A percentile compares a stretch with the other conserved stretches of the same genome.
Conservation (phyloP, 495 filamentous ascomycete species). For the Penicillium salamii region DNA sequence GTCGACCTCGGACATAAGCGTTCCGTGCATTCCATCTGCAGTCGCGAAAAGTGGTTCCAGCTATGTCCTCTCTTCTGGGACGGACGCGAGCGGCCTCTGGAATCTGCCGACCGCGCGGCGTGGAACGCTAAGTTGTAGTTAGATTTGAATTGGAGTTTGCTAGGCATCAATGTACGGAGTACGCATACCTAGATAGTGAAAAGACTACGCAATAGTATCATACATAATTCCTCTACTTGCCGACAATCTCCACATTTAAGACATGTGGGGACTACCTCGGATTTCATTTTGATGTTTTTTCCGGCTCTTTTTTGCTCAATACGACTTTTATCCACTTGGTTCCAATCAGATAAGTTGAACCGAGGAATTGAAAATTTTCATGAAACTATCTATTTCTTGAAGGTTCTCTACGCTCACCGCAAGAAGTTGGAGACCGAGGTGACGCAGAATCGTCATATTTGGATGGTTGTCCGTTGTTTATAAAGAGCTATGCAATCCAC, state of each 20-base stretch:
- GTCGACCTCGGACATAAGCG: conserved; percentile 66
- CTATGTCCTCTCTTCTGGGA: conserved; percentile 57
- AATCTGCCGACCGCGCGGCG: conserved; percentile 45
- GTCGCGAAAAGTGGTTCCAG: conserved; percentile 67
- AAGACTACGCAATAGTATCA: conserved; percentile 2
- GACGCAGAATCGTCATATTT: too few relatives aligned
- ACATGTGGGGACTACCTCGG: not conserved
- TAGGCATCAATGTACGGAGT: not conserved
- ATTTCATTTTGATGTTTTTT: not conserved
- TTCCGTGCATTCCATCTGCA: conserved; percentile 57
- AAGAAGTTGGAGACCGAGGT: too few relatives aligned
- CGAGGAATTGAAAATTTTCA: too few relatives aligned
- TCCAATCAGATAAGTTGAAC: conserved; percentile 3
- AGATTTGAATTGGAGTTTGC: not conserved
- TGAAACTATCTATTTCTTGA: not conserved
- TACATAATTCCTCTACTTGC: not conserved
- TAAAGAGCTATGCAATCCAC: too few relatives aligned
- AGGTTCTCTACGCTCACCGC: too few relatives aligned
- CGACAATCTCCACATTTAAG: not conserved
- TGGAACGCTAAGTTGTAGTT: conserved; percentile 48
- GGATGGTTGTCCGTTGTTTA: too few relatives aligned
- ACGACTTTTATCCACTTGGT: not conserved
- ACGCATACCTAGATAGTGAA: too few relatives aligned
- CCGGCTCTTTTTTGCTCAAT: not conserved
- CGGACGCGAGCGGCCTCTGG: conserved; percentile 40